Evolutionary conservation across 495 filamentous ascomycete species (phyloP).

Genomic region (Lepidopterella palustris): DNA sequence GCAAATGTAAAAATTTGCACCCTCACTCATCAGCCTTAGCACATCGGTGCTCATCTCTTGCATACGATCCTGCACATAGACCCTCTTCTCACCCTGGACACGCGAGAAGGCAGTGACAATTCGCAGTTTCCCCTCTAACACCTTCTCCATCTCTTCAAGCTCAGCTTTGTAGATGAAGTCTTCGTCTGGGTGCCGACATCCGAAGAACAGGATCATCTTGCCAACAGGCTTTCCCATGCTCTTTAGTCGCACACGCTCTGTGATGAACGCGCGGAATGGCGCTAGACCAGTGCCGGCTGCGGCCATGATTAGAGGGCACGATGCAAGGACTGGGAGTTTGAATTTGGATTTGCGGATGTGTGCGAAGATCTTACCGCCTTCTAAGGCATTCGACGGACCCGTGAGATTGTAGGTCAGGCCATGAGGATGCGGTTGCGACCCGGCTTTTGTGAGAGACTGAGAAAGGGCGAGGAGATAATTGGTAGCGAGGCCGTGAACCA

Average conservation of each 20-base stretch:
- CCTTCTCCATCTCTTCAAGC: constrained; percentile 90
- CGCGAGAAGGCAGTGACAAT: constrained; percentile 94
- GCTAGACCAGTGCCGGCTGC: constrained; percentile 93
- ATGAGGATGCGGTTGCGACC: constrained; percentile 29
- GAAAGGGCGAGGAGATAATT: constrained; percentile 44
- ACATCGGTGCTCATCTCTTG: constrained; percentile 72
- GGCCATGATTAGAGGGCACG: constrained; percentile 93
- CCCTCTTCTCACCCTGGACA: constrained; percentile 83
- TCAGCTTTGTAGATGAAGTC: constrained; percentile 98
- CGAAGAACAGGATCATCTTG: constrained; percentile 88
- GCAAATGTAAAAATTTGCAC: constrained; percentile 46
- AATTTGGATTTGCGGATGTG: constrained; percentile 45
- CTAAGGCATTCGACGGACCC: constrained; percentile 31
- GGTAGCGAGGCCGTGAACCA: constrained; percentile 42
- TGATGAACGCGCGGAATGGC: constrained; percentile 94
- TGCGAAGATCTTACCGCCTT: constrained; percentile 36
- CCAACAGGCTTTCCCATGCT: constrained; percentile 88
- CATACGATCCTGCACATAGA: constrained; percentile 98
- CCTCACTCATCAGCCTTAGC: constrained; percentile 35
- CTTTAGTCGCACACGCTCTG: constrained; percentile 93
- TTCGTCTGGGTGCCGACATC: constrained; percentile 86
- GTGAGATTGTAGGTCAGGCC: constrained; percentile 37
- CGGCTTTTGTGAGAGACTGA: constrained; percentile 11
- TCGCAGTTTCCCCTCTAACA: constrained; percentile 52
- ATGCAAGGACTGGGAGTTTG: constrained; percentile 80